Percentiles rank a stretch among this genome's conserved stretches.
Conservation (phyloP, 495 filamentous ascomycete species). For the Cercophora newfieldiana region DNA sequence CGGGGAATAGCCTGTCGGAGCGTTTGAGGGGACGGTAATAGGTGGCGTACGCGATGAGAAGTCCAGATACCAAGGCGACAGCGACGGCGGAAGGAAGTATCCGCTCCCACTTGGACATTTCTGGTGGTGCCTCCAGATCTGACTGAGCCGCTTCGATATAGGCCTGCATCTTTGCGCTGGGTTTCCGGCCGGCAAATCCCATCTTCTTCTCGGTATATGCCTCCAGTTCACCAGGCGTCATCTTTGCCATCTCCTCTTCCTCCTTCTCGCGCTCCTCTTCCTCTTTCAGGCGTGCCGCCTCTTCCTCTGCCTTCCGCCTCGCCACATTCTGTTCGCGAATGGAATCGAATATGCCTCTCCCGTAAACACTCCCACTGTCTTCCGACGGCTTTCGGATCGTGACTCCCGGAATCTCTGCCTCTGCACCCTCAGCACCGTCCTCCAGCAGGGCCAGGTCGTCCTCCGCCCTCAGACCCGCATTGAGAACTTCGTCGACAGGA, state of each 20-base stretch:
- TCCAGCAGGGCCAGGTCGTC: constrained; percentile 63
- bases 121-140: constrained; percentile 46
- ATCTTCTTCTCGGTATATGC: constrained; percentile 33
- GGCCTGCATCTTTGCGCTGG: constrained; percentile 39
- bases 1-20: constrained; percentile 65
- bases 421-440: constrained; percentile 25
- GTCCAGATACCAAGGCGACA: constrained; percentile 50
- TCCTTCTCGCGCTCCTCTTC: neutral
- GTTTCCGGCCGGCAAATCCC: constrained; percentile 23
- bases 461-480: constrained; percentile 54
- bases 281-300: constrained; percentile 46
- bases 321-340: constrained; percentile 47
- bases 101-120: constrained; percentile 55
- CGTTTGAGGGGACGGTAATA: constrained; percentile 64
- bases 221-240: constrained; percentile 47
- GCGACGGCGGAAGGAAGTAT: constrained; percentile 65
- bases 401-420: constrained; percentile 19
- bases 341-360: constrained; percentile 48
- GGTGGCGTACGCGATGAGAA: constrained; percentile 55
- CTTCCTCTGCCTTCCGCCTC: constrained; percentile 42
- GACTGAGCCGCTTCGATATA: constrained; percentile 39
- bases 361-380: constrained; percentile 38
- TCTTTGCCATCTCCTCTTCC: constrained; percentile 49
- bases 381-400: constrained; percentile 16
- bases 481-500: constrained; percentile 73